Evolutionary conservation across 305 asterid genomes (phyloP), one percentile per base, ranked within the genome.

Genomic region (Solanum hybrid): DNA sequence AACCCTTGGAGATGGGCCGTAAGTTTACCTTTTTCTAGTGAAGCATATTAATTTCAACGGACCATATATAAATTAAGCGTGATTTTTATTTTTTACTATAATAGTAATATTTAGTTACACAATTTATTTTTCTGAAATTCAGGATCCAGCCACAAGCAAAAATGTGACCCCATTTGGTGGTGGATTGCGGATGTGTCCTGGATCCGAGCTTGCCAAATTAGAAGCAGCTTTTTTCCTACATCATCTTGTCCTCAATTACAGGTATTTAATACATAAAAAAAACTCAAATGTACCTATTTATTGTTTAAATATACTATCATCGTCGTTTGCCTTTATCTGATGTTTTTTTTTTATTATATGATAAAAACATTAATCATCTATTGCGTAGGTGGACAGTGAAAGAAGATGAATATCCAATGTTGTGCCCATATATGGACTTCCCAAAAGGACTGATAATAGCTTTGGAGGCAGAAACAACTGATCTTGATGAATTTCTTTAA

Each of bases 1-100:
- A 93, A 95, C 78, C 99, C 98, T 45, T 92, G 93, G 94, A 92
- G 98, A 93, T 96, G 98, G 98, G 80, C 27, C 0, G 96, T 95
- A 94, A 4, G 93, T 91, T n/a, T 6, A n/a, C 8, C 32, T 79
- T 37, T 35, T 5, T 26, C n/a, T 7, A 4, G 66, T 51, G 66
- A 51, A 15, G 2, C 66, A 2, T 15, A 14, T 73, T 73, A 29
- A 3, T 73, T 73, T 29, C 79, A 72, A 26, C 3, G 76, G 6
- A 32, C 1, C 2, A 76, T 32, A 8, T 0, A 76, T 66, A 66
- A 17, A 19, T 76, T 76, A 76, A 32, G 34, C 4, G 2, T 71
- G 15, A 26, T 7, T 10, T 69, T 34, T 32, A 32, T 8, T 22
- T 35, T 32, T 66, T 40, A 45, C 22, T 45, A 45, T 40, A 40